Conservation (phyloP, 306 rosid species). For the Ziziphus jujuba region DNA sequence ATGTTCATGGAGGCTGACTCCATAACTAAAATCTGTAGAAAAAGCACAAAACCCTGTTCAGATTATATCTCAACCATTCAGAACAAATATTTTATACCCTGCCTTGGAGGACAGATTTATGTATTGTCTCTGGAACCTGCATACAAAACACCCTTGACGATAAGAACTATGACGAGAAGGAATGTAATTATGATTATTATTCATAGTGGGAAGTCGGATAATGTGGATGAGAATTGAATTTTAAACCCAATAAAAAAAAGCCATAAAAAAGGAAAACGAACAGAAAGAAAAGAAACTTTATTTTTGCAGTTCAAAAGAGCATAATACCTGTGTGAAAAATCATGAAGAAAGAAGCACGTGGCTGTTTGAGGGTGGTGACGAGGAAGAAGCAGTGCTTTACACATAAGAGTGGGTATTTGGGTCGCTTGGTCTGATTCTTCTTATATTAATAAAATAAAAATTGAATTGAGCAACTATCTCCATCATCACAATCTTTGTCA, state of each 20-base stretch:
- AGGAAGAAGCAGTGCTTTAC: constrained; percentile 8
- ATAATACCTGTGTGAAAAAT: constrained; percentile 11
- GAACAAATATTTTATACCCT: background rate
- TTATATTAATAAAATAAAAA: background rate
- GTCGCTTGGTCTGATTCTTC: background rate
- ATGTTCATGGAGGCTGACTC: constrained; percentile 26
- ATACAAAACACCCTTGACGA: background rate
- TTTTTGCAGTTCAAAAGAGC: background rate
- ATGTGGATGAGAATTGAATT: background rate
- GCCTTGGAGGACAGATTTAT: background rate
- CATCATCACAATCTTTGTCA: background rate
- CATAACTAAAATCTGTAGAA: background rate
- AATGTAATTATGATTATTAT: background rate
- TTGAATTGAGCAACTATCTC: too few relatives aligned
- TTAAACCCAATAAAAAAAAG: background rate
- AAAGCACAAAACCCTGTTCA: background rate
- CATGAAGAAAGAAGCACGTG: constrained; percentile 26
- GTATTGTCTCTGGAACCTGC: constrained; percentile 8
- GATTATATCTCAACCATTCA: background rate
- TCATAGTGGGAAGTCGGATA: background rate
- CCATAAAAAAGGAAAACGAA: too few relatives aligned
- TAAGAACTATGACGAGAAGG: background rate
- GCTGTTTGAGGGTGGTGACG: constrained; percentile 7
- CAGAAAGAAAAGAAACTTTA: background rate
- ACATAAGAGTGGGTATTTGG: background rate